Evolutionary conservation across 2,329 filamentous ascomycete species (phyloP), one percentile per base, ranked within the genome.

Genomic region (Leptographium radiaticola): DNA sequence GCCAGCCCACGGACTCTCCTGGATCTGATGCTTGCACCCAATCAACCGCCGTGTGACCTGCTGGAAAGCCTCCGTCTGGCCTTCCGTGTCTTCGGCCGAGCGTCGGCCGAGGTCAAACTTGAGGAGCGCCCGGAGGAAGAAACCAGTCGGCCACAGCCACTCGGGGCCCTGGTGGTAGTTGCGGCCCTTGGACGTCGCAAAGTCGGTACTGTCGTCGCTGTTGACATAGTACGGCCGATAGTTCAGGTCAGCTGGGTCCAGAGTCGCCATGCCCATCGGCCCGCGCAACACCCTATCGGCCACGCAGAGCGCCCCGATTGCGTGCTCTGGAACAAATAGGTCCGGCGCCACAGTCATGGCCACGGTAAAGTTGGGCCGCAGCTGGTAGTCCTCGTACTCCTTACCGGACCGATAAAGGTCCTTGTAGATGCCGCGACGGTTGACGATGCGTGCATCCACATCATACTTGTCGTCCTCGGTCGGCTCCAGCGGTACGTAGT

Each of bases 101-200:
- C 88, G 78, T 34, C 89, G 76, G 72, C 79, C 76, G 50, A 97
- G 72, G 66, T 96, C 89, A 63, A 97, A 97, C 67, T 89, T 87
- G 58, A 98, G 77, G 59, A 98, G 73, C 1, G 93, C 93, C 49
- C 94, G 83, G 25, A 96, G 75, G 75, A 95, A 98, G 74, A 89
- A 98, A 6, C 93, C 93, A 1, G 89, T 91, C 0, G 91, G 94
- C 93, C 93, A 98, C 30, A 96, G 72, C 93, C 93, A 98, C 68
- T 98, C 93, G 0, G 93, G 94, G 6, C 93, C 93, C 68, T 97
- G 91, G 68, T 98, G 93, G 70, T 98, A 98, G 70, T 97, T 98
- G 54, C 93, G 79, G 50, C 93, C 93, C 70, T 97, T 97, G 61
- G 86, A 83, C 0, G 91, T 97, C 12, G 87, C 80, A 64, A 96